Conservation (phyloP, 805 yeast genomes). For the Lipomyces yamadae region DNA sequence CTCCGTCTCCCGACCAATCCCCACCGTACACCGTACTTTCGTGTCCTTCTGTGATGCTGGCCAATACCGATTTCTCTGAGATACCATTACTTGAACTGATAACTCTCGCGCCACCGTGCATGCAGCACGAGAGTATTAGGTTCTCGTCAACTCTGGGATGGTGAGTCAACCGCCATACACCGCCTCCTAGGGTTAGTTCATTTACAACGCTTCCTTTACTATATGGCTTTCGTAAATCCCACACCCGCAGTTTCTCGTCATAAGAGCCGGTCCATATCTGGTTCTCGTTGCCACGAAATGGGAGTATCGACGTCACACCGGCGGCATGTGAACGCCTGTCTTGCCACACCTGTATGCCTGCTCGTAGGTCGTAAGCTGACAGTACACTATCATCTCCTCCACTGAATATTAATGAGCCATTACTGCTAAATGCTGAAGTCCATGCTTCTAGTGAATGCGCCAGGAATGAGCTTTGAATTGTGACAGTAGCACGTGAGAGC, state of each 20-base stretch:
- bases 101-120: conserved; percentile 92
- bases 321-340: conserved; percentile 74
- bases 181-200: conserved; percentile 74
- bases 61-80: conserved; percentile 26
- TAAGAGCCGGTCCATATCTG: conserved; percentile 86
- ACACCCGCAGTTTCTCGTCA: conserved; percentile 73
- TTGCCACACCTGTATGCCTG: conserved; percentile 39
- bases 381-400: conserved; percentile 91
- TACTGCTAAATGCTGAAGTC: conserved; percentile 72
- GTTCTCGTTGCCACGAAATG: conserved; percentile 51
- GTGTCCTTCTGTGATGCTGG: conserved; percentile 56
- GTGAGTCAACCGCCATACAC: conserved; percentile 91
- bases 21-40: conserved; percentile 96
- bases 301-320: conserved; percentile 84
- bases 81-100: conserved; percentile 48
- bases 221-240: conserved; percentile 64
- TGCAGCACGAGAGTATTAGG: conserved; percentile 74
- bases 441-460: conserved; percentile 81
- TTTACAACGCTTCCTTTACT: conserved; percentile 50
- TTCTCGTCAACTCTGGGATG: conserved; percentile 45
- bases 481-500: background rate
- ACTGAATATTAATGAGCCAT: conserved; percentile 55
- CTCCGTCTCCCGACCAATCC: conserved; percentile 68
- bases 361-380: conserved; percentile 48
- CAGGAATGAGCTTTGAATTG: background rate